Evolutionary conservation across 176 grass and related monocot species (phyloP), one percentile per base, ranked within the genome.

Genomic region (Raddia guianensis): DNA sequence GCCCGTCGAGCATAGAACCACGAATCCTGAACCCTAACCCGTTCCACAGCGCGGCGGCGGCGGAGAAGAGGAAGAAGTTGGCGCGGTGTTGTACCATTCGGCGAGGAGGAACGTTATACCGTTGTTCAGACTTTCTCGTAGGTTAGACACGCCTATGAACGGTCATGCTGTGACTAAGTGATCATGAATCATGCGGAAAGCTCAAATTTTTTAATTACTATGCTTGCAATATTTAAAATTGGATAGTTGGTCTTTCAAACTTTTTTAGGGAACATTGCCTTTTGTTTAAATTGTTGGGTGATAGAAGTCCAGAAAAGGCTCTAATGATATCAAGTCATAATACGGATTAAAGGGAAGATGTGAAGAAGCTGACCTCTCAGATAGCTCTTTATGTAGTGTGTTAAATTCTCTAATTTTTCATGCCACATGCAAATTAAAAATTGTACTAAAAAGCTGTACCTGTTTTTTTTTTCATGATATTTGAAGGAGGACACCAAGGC

Each of bases 401-500:
- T 81, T 67, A 85, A 47, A 16, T 57, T 73, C 15, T 60, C 62
- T 43, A 51, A 69, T 86, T 68, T 10, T 4, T n/a, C 2, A 0
- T 51, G 48, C 20, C 3, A 46, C 42, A 18, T 46, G 15, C 21
- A 62, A 57, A 20, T 63, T 63, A 49, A 34, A 34, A 40, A 21
- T 61, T 63, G 37, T 44, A 49, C 9, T 76, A 18, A 63, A 77
- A 77, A 5, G 44, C 60, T 76, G 56, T 15, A 40, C 18, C 1
- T 15, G 14, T 47, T 43, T 32, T 14, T 45, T 80, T 71, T 71
- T 58, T 71, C 8, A 32, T 81, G 76, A 20, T 66, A 53, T 79
- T 49, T 66, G 27, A 69, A 98, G 96, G 92, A 86, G 84, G 85
- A 87, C 51, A 78, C 88, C 65, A 61, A 55, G 18, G 74, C 90